Base-by-base conservation (phyloP, 2,329 filamentous ascomycete species). In the Fusarium sp. region DNA sequence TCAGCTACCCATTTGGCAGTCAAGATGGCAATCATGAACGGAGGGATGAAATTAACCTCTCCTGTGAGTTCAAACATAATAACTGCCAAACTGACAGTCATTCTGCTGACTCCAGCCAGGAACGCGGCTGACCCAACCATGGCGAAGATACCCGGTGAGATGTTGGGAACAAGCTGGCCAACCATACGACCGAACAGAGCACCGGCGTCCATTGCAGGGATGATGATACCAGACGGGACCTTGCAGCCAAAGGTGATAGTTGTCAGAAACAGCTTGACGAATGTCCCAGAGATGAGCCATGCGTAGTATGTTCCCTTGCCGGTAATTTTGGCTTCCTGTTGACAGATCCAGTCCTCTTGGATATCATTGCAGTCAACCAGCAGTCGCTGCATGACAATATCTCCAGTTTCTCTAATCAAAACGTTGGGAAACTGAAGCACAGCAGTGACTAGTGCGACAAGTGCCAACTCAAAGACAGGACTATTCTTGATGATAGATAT, bases 221-320 rank as follows among this genome's bases (percentile, higher is more conserved):
- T 63, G 7, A 70, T 68, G 0, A 70, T 55, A 19, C 67, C 65
- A 3, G 67, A 70, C 9, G 67, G 66, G 2, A 70, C 61, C 24
- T 68, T 68, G 37, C 61, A 68, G 3, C 67, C 67, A 15, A 70
- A 68, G 0, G 67, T 68, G 3, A 70, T 68, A 7, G 39, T 70
- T 2, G 67, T 70, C 1, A 70, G 32, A 0, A 63, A 14, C 2
- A 70, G 13, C 37, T 70, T 68, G n/a, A 66, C 45, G 7, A 68
- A 49, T 0, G 67, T 68, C 0, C 67, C 65, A 0, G 67, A 68
- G 2, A 54, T 17, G 1, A 70, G 15, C 67, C 67, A 70, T 3
- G 48, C 33, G 33, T 68, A 70, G 19, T 66, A 70, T 0, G 35
- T 14, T 4, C 62, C 57, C 11, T 60, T 70, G 0, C 48, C 65